Conservation (phyloP, 768 basidiomycete genomes). For the Artomyces pyxidatus region DNA sequence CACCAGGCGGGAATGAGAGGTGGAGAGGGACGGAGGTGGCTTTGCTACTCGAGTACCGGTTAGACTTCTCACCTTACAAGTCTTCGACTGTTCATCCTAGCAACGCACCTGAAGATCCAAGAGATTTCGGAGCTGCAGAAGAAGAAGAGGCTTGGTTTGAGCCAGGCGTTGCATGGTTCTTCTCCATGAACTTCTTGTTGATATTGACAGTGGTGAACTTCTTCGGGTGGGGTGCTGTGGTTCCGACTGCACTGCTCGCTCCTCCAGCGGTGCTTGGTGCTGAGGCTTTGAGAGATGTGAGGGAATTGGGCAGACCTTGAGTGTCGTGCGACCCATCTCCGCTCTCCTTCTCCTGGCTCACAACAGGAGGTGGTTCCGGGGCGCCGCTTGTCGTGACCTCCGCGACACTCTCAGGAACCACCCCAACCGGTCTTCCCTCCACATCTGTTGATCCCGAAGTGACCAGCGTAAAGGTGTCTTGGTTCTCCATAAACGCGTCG, state of each 20-base stretch:
- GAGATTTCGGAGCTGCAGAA: slow-evolving; percentile 40
- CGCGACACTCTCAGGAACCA: slow-evolving; percentile 9
- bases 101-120: slow-evolving; percentile 43
- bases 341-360: slow-evolving; percentile 8
- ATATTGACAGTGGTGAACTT: slow-evolving; percentile 87
- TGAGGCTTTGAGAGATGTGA: background rate
- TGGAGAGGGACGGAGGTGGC: slow-evolving; percentile 43
- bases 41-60: slow-evolving; percentile 36
- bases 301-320: slow-evolving; percentile 1
- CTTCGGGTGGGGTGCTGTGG: slow-evolving; percentile 53
- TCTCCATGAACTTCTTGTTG: slow-evolving; percentile 95
- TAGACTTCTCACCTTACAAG: background rate
- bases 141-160: slow-evolving; percentile 36
- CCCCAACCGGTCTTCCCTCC: slow-evolving; percentile 11
- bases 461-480: slow-evolving; percentile 39
- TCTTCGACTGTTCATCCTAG: background rate
- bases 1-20: slow-evolving; percentile 72
- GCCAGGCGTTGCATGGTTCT: slow-evolving; percentile 58
- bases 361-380: slow-evolving; percentile 9
- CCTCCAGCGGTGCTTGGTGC: slow-evolving; percentile 8
- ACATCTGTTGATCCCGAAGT: slow-evolving; percentile 33
- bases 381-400: background rate
- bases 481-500: slow-evolving; percentile 79
- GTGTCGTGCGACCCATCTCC: background rate
- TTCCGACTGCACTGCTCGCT: slow-evolving; percentile 8